Conservation (phyloP, 352 stramenopile species). For the Aphanomyces stellatus region DNA sequence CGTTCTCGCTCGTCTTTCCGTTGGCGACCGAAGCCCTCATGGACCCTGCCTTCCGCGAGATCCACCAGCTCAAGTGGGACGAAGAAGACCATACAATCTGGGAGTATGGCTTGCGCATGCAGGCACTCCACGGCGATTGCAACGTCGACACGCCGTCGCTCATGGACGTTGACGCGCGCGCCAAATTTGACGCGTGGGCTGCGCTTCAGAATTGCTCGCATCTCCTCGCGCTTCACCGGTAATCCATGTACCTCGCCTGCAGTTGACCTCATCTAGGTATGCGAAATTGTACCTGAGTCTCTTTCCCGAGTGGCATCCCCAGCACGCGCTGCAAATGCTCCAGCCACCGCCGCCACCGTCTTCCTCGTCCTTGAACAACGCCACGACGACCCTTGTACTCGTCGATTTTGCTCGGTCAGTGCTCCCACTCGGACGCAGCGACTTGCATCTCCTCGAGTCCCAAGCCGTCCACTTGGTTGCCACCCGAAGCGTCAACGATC, state of each 20-base stretch:
- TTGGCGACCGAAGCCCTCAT: slow-evolving; percentile 43
- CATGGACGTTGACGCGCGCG: slow-evolving; percentile 55
- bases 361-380: not conserved
- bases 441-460: slow-evolving; percentile 13
- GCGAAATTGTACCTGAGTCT: slow-evolving; percentile 68
- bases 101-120: slow-evolving; percentile 74
- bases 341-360: not conserved
- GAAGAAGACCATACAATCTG: slow-evolving; percentile 55
- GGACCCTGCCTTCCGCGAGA: slow-evolving; percentile 36
- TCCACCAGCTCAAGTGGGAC: slow-evolving; percentile 36
- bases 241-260: not conserved
- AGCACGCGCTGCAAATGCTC: slow-evolving; percentile 1
- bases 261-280: slow-evolving; percentile 33
- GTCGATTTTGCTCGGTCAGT: slow-evolving; percentile 18
- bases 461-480: not conserved
- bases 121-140: slow-evolving; percentile 61
- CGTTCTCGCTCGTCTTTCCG: slow-evolving; percentile 46
- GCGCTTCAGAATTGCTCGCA: slow-evolving; percentile 40
- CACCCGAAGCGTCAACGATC: slow-evolving; percentile 5
- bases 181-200: slow-evolving; percentile 72
- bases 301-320: slow-evolving; percentile 53
- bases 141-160: slow-evolving; percentile 43
- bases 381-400: not conserved
- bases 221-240: slow-evolving; percentile 34
- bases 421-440: slow-evolving; percentile 8